A percentile compares a stretch with the other conserved stretches of the same genome.
These are phyloP conservation scores for Microbotryum silenes-acaulis DNA, from an alignment of 1,284 basidiomycete genomes.

Conservation along the genomic window DNA sequence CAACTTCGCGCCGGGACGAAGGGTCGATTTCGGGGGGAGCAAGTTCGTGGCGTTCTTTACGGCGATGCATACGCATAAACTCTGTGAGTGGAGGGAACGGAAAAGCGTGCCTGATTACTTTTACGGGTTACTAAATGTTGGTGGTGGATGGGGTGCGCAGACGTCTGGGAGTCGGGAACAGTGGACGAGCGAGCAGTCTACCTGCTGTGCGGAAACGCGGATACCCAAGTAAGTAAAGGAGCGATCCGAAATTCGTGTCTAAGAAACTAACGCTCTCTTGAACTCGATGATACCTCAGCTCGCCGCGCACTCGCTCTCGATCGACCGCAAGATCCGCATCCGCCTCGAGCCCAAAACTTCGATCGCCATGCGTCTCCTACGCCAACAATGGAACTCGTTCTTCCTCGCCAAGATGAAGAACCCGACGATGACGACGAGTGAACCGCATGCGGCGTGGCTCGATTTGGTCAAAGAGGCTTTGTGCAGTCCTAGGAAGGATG, in stretches of 20 bases:
- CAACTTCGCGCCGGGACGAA: conserved; percentile 60
- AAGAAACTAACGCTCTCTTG: background rate
- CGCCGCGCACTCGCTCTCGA: conserved; percentile 58
- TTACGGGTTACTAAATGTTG: too few relatives aligned
- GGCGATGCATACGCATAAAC: conserved; percentile 81
- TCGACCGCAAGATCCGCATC: conserved; percentile 81
- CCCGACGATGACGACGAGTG: conserved; percentile 51
- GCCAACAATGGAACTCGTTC: conserved; percentile 56
- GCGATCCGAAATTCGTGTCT: background rate
- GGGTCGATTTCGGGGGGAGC: conserved; percentile 57
- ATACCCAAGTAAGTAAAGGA: conserved; percentile 53
- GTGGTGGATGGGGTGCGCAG: conserved; percentile 1
- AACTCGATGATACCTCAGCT: conserved; percentile 47
- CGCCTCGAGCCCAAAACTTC: conserved; percentile 61
- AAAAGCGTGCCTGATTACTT: background rate
- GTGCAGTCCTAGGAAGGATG: conserved; percentile 16
- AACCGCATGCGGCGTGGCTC: conserved; percentile 60
- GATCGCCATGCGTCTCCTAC: conserved; percentile 71
- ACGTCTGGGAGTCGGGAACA: conserved; percentile 93
- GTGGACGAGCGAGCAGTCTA: conserved; percentile 76
- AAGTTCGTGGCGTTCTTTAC: conserved; percentile 81
- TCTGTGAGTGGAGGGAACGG: conserved; percentile 46
- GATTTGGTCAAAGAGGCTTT: conserved; percentile 54
- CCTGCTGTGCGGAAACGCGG: conserved; percentile 82
- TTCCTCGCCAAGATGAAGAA: conserved; percentile 53